Conservation (phyloP, 129 eudicot genomes). For the Chrysanthemum lavandulifolium region DNA sequence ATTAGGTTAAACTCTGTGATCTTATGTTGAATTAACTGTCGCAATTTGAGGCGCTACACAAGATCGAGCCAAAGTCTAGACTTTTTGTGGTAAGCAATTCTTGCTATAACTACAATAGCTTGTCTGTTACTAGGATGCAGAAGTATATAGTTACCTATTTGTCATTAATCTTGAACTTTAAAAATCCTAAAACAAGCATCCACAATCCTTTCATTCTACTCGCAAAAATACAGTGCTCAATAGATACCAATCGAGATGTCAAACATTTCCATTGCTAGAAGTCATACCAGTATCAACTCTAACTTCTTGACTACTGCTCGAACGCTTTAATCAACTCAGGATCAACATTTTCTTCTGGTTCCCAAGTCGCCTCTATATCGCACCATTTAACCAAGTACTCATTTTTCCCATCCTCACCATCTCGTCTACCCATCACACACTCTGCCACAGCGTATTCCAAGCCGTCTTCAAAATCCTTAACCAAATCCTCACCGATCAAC, state of each 20-base stretch:
- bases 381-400: conserved; percentile 91
- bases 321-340: conserved; percentile 70
- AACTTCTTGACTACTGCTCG: conserved; percentile 27
- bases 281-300: neutral
- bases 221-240: neutral
- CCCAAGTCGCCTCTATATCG: conserved; percentile 97
- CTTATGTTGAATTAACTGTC: too few relatives aligned
- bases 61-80: too few relatives aligned
- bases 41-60: too few relatives aligned
- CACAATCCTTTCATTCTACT: conserved; percentile 13
- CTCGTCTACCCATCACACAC: conserved; percentile 49
- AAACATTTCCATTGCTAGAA: neutral
- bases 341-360: conserved; percentile 88
- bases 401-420: conserved; percentile 49
- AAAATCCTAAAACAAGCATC: conserved; percentile 1
- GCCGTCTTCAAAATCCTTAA: conserved; percentile 80
- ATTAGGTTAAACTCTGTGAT: too few relatives aligned
- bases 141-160: neutral
- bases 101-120: too few relatives aligned
- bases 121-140: too few relatives aligned
- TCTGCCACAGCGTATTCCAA: conserved; percentile 89
- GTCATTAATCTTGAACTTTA: neutral
- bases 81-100: too few relatives aligned
- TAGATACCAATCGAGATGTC: neutral
- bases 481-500: conserved; percentile 64